A percentile compares a stretch with the other conserved stretches of the same genome.
Evolutionary conservation across 805 yeast genomes (phyloP).

Genomic region (Maudiozyma pseudohumilis): DNA sequence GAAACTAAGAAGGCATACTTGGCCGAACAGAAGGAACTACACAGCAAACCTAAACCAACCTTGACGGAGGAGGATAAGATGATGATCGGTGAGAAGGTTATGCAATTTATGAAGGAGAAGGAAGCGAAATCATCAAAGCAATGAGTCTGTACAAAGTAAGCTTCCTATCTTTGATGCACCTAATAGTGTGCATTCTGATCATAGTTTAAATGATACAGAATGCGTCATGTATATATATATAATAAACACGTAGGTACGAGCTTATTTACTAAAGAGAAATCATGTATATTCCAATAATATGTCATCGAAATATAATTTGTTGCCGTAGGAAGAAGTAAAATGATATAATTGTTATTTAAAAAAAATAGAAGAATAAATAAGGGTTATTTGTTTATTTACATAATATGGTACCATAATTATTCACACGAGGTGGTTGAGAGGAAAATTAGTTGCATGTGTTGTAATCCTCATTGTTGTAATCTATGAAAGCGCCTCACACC

Average conservation of each 20-base stretch:
- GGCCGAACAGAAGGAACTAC: slow-evolving; percentile 41
- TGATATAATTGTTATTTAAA: no score
- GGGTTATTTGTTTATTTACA: background rate
- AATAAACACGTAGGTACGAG: no score
- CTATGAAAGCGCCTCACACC: background rate
- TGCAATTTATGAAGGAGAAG: slow-evolving; percentile 26
- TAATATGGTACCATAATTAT: background rate
- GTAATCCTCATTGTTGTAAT: background rate
- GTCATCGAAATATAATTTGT: no score
- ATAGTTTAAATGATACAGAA: no score
- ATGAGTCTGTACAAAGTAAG: no score
- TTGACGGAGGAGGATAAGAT: slow-evolving; percentile 36
- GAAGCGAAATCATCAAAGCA: no score
- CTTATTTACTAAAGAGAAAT: no score
- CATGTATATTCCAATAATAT: no score
- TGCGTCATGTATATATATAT: no score
- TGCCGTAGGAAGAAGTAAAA: no score
- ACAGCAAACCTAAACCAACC: slow-evolving; percentile 31
- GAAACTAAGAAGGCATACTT: slow-evolving; percentile 51
- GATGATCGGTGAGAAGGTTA: slow-evolving; percentile 35
- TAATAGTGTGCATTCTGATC: no score
- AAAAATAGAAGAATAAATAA: background rate
- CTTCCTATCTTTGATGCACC: no score
- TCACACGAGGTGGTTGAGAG: background rate
- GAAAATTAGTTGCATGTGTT: background rate